A percentile compares a stretch with the other conserved stretches of the same genome.
Evolutionary conservation across 1,284 basidiomycete genomes (phyloP).

Genomic region (Microbotryum silenes-acaulis): DNA sequence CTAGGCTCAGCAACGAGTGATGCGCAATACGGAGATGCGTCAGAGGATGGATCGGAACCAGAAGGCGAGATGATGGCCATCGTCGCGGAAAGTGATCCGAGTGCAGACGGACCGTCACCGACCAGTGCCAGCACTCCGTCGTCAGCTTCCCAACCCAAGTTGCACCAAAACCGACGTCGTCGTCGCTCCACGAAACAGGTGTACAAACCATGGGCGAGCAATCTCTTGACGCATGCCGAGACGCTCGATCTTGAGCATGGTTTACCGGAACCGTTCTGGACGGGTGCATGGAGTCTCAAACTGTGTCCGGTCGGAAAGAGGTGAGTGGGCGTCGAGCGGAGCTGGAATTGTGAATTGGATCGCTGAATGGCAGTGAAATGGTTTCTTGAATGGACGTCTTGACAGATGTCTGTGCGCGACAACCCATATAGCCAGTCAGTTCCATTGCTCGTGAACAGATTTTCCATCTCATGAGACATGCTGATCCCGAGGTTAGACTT

Average conservation of each 20-base stretch:
- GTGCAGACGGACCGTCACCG: slow-evolving; percentile 6
- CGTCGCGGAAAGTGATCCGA: background rate
- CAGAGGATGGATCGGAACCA: background rate
- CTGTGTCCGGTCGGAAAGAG: slow-evolving; percentile 33
- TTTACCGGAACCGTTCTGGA: slow-evolving; percentile 22
- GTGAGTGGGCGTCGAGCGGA: slow-evolving; percentile 2
- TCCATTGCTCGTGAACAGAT: background rate
- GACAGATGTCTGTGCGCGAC: slow-evolving; percentile 14
- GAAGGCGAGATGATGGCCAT: background rate
- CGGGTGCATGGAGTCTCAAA: slow-evolving; percentile 17
- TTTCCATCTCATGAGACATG: background rate
- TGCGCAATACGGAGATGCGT: too few species aligned
- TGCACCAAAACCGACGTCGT: background rate
- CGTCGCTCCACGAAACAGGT: slow-evolving; percentile 13
- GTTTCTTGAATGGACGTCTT: too few species aligned
- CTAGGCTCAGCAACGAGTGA: too few species aligned
- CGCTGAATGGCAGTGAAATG: background rate
- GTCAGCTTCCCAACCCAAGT: background rate
- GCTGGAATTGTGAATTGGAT: background rate
- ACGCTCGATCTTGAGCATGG: slow-evolving; percentile 26
- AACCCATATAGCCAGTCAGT: slow-evolving; percentile 6
- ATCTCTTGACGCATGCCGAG: slow-evolving; percentile 29
- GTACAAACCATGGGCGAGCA: slow-evolving; percentile 26
- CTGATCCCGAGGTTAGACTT: too few species aligned
- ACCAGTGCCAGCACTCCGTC: background rate